Evolutionary conservation across 495 filamentous ascomycete species (phyloP), one percentile per base, ranked within the genome.

Genomic region (Penicillium canariense): DNA sequence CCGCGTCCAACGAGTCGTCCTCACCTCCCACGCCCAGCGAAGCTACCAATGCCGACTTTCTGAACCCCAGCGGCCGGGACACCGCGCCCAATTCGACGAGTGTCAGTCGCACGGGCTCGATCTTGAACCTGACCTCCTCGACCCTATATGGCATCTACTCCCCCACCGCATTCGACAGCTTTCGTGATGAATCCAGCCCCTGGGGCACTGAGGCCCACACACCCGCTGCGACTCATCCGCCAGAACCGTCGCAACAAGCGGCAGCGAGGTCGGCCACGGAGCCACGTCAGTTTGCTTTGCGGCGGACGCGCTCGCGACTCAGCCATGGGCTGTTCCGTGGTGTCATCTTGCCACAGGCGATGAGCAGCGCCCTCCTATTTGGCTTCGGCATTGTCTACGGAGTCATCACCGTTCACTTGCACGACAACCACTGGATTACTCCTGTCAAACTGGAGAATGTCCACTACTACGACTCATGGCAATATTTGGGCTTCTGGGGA

Each of bases 101-200:
- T 32, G 69, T 77, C 36, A 84, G 79, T 65, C 82, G 88, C 48
- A 87, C 86, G 26, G 82, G 84, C 46, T 96, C 91, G 3, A 79
- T 89, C 25, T 79, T 93, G 61, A 96, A 96, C 67, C 81, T 97
- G 47, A 96, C 91, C 25, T 85, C 88, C 12, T 89, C 89, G 2
- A 96, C 94, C 1, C 82, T 97, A 0, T 87, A 85, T 58, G 94
- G 94, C 39, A 98, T 97, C 66, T 97, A 94, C 74, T 81, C 83
- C 10, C 88, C 86, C 12, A 83, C 82, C 3, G 81, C 76, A 53
- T 80, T 78, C 58, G 76, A 77, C 52, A 74, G 68, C 36, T 68
- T 65, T 28, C 74, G 75, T 15, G 79, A 82, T 50, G 83, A 82
- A 32, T 61, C 70, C 44, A 72, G 74, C 35, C 82, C 89, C 31